Conservation (phyloP, 208 protist species). For the Strigomonas culicis region DNA sequence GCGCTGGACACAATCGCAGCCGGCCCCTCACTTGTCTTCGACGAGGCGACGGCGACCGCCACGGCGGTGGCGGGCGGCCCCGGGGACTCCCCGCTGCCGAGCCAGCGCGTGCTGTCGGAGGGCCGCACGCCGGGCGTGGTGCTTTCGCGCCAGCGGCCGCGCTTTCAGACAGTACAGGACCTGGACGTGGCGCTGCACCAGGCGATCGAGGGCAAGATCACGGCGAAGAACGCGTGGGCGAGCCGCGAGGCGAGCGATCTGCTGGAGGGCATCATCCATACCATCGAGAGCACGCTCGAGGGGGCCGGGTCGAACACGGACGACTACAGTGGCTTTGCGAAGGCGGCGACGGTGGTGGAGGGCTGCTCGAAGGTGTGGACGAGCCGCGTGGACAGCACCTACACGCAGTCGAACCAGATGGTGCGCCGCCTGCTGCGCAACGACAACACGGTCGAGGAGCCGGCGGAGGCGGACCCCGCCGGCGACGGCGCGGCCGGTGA, state of each 20-base stretch:
- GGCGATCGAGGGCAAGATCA: constrained; percentile 89
- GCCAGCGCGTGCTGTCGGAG: constrained; percentile 14
- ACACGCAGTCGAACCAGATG: constrained; percentile 84
- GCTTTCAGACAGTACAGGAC: constrained; percentile 83
- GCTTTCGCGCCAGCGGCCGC: constrained; percentile 64
- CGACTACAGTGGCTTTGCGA: constrained; percentile 86
- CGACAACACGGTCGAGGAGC: constrained; percentile 35
- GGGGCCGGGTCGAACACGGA: constrained; percentile 22
- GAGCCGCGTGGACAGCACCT: constrained; percentile 89
- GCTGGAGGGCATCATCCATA: constrained; percentile 87
- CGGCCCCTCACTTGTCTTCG: constrained; percentile 54
- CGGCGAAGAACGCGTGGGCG: constrained; percentile 86
- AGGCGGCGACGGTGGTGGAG: constrained; percentile 90
- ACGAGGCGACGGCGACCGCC: constrained; percentile 31
- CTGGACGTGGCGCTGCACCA: constrained; percentile 83
- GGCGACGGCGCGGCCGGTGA: constrained; percentile 13
- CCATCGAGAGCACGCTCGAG: constrained; percentile 78
- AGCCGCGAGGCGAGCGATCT: constrained; percentile 86
- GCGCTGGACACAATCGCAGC: constrained; percentile 21
- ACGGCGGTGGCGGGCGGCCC: constrained; percentile 9
- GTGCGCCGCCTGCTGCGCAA: constrained; percentile 82
- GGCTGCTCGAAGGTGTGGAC: constrained; percentile 92
- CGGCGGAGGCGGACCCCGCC: constrained; percentile 23
- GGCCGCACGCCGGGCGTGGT: not conserved
- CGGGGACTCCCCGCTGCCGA: constrained; percentile 28